Evolutionary conservation across 75 land plant genomes (phyloP).

Genomic region (Ceratopteris richardii): DNA sequence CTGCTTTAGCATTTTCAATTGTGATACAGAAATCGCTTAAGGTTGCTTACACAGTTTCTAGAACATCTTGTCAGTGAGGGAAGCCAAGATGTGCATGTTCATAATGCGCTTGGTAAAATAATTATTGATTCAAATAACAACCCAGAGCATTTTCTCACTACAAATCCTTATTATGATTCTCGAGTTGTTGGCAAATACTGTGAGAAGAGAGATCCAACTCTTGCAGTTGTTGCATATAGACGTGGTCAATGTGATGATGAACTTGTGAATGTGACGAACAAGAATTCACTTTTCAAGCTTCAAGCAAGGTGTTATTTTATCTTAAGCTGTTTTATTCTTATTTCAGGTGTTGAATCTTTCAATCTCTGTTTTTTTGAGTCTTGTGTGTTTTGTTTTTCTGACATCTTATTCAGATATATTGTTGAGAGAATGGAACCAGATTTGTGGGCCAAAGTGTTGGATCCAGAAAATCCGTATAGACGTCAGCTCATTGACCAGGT

Average conservation of each 20-base stretch:
- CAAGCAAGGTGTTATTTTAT: slow-evolving; percentile 98
- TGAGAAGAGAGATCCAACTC: slow-evolving; percentile 96
- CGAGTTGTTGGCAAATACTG: slow-evolving; percentile 97
- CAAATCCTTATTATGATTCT: slow-evolving; percentile 97
- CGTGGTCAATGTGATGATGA: slow-evolving; percentile 98
- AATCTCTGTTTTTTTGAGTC: too few species aligned
- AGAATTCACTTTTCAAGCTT: slow-evolving; percentile 89
- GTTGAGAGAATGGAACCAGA: slow-evolving; percentile 97
- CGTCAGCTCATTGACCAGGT: slow-evolving; percentile 98
- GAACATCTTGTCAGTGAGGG: slow-evolving; percentile 99
- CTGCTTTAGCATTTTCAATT: too few species aligned
- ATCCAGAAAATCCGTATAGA: slow-evolving; percentile 83
- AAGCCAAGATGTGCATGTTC: slow-evolving; percentile 99
- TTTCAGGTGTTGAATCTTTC: too few species aligned
- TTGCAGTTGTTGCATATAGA: slow-evolving; percentile 95
- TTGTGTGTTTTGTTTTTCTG: too few species aligned
- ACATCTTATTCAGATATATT: slow-evolving; percentile 57
- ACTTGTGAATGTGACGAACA: slow-evolving; percentile 95
- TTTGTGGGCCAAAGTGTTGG: slow-evolving; percentile 86
- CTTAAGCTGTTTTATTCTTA: too few species aligned
- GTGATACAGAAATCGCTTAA: slow-evolving; percentile 67
- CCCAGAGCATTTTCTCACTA: slow-evolving; percentile 94
- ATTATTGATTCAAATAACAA: slow-evolving; percentile 96
- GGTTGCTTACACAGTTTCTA: slow-evolving; percentile 85
- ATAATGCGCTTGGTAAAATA: slow-evolving; percentile 95